phyloP scores from a whole-genome alignment of 1,284 basidiomycete genomes.

The Trichosporon coremiiforme region DNA sequence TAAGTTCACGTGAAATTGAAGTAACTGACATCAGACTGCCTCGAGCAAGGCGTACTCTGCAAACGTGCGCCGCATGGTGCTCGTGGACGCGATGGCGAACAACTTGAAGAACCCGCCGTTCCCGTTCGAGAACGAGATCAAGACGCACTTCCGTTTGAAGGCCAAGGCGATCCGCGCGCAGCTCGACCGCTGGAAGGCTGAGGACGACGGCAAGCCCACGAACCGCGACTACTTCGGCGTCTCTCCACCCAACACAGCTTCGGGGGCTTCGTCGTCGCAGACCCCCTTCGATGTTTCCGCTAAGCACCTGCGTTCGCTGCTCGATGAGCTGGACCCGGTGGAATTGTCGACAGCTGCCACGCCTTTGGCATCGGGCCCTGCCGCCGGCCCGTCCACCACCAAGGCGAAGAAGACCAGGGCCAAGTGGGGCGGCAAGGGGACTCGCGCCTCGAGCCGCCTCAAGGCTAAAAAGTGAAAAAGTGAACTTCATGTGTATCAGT shows the following conservation, averaged over 20 bases:
- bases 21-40: slow-evolving; percentile 60
- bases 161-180: slow-evolving; percentile 68
- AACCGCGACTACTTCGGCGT: slow-evolving; percentile 4
- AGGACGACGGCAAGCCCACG: slow-evolving; percentile 39
- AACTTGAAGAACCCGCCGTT: slow-evolving; percentile 73
- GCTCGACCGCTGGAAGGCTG: slow-evolving; percentile 62
- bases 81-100: slow-evolving; percentile 72
- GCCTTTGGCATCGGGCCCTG: no score
- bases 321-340: slow-evolving; percentile 35
- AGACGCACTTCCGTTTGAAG: slow-evolving; percentile 86
- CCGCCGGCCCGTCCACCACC: no score
- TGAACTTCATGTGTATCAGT: neutral
- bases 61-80: slow-evolving; percentile 84
- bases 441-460: neutral
- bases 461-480: neutral
- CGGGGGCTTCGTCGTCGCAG: neutral
- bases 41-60: slow-evolving; percentile 60
- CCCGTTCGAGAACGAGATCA: slow-evolving; percentile 71
- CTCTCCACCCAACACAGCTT: no score
- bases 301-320: slow-evolving; percentile 30
- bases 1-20: slow-evolving; percentile 57
- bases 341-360: neutral
- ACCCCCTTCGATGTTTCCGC: slow-evolving; percentile 35
- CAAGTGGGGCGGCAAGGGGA: neutral
- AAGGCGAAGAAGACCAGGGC: neutral